Conservation (phyloP, 345 rosid genomes). For the Litchi chinensis region DNA sequence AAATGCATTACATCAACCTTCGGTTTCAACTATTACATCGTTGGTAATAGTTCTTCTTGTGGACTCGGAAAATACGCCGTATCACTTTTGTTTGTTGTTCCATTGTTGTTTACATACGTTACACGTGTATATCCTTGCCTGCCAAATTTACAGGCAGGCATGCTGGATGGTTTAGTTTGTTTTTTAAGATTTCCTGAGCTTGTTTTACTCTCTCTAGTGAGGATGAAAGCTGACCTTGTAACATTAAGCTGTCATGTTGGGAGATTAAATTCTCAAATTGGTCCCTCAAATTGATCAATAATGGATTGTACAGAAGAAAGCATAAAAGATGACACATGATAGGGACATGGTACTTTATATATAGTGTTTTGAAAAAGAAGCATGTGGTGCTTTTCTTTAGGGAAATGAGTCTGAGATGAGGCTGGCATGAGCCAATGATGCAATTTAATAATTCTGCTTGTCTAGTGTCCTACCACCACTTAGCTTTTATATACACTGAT, state of each 20-base stretch:
- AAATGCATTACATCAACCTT: neutral
- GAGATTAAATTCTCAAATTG: neutral
- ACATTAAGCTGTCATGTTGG: neutral
- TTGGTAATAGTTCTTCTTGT: neutral
- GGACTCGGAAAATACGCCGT: neutral
- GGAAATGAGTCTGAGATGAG: constrained; percentile 11
- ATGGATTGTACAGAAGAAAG: neutral
- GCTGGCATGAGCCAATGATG: constrained; percentile 36
- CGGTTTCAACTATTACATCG: neutral
- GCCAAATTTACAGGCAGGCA: neutral
- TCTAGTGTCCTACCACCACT: constrained; percentile 32
- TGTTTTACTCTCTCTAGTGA: neutral
- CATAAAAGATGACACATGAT: neutral
- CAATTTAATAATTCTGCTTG: constrained; percentile 32
- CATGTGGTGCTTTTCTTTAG: constrained; percentile 25
- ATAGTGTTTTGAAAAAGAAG: neutral
- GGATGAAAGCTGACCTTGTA: neutral
- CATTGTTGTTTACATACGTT: neutral
- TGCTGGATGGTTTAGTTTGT: neutral
- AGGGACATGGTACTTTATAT: neutral
- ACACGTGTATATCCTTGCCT: neutral
- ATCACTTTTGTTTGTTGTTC: neutral
- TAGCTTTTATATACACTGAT: neutral
- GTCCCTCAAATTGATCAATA: constrained; percentile 10
- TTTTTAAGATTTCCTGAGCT: neutral